A percentile compares a stretch with the other conserved stretches of the same genome.
Evolutionary conservation across 2,329 filamentous ascomycete genomes (phyloP).

Genomic region (Epicoccum nigrum): DNA sequence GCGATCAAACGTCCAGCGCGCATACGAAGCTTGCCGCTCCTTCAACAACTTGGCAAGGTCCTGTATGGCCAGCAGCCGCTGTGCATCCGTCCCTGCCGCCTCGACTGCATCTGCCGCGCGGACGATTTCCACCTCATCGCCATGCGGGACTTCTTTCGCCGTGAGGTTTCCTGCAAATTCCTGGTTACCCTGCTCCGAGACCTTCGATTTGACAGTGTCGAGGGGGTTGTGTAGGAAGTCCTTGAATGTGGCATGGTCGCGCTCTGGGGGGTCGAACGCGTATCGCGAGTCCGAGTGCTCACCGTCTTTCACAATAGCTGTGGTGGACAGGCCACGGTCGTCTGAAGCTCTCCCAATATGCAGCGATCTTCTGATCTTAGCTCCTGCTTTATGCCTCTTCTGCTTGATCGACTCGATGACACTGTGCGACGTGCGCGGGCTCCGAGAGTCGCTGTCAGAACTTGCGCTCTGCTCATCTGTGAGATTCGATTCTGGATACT

Average conservation of each 20-base stretch:
- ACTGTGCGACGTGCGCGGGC: constrained; percentile 15
- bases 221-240: constrained; percentile 35
- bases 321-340: constrained; percentile 11
- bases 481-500: constrained; percentile 9
- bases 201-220: constrained; percentile 31
- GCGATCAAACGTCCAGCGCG: constrained; percentile 46
- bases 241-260: constrained; percentile 32
- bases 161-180: constrained; percentile 36
- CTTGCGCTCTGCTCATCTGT: neutral
- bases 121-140: constrained; percentile 46
- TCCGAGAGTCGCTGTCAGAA: constrained; percentile 8
- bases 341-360: constrained; percentile 31
- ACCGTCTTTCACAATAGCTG: constrained; percentile 24
- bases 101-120: constrained; percentile 38
- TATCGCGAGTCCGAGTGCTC: constrained; percentile 28
- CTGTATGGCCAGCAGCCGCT: constrained; percentile 24
- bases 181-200: constrained; percentile 30
- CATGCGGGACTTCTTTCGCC: constrained; percentile 54
- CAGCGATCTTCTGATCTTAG: constrained; percentile 31
- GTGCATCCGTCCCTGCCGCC: constrained; percentile 17
- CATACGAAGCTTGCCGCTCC: constrained; percentile 41
- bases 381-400: constrained; percentile 27
- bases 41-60: constrained; percentile 29
- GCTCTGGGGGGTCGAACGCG: constrained; percentile 16
- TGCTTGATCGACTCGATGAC: constrained; percentile 25